Percentiles rank a stretch among this genome's conserved stretches.
Evolutionary conservation across 139 green algal genomes (phyloP).

Genomic region (Volvox africanus): DNA sequence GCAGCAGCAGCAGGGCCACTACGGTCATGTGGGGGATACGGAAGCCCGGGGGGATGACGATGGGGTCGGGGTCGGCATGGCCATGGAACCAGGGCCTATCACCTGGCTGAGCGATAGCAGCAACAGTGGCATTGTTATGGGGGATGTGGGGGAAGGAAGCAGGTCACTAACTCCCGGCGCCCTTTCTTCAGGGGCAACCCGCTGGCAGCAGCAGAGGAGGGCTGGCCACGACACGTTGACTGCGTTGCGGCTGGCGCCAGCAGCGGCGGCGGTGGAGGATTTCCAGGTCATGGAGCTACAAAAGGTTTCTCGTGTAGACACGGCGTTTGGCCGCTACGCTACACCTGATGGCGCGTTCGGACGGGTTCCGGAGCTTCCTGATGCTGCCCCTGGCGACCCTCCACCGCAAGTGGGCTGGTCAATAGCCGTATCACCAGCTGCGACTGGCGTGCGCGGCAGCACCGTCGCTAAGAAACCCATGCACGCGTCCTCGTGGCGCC

Average conservation of each 20-base stretch:
- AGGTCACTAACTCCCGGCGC: not conserved
- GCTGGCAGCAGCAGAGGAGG: not conserved
- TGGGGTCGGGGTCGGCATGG: not conserved
- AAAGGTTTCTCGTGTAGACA: not conserved
- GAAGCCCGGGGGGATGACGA: not conserved
- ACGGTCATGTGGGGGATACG: not conserved
- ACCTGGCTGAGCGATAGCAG: conserved; percentile 7
- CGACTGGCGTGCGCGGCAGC: too few species aligned
- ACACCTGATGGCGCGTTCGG: too few species aligned
- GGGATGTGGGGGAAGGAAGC: not conserved
- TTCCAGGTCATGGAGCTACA: not conserved
- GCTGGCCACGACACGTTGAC: not conserved
- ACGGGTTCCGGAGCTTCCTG: too few species aligned
- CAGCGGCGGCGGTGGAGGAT: not conserved
- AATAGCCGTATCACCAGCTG: too few species aligned
- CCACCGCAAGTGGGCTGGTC: too few species aligned
- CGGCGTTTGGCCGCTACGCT: too few species aligned
- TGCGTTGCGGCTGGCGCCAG: not conserved
- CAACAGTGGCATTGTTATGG: not conserved
- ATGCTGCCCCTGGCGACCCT: too few species aligned
- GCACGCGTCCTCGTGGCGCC: too few species aligned
- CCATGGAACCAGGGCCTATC: not conserved
- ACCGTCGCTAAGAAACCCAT: too few species aligned
- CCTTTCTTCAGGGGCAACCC: not conserved
- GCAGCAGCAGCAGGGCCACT: not conserved